These are phyloP conservation scores for Urostyla sp. DNA, from an alignment of 73 alveolate genomes.

Conservation along the genomic window DNA sequence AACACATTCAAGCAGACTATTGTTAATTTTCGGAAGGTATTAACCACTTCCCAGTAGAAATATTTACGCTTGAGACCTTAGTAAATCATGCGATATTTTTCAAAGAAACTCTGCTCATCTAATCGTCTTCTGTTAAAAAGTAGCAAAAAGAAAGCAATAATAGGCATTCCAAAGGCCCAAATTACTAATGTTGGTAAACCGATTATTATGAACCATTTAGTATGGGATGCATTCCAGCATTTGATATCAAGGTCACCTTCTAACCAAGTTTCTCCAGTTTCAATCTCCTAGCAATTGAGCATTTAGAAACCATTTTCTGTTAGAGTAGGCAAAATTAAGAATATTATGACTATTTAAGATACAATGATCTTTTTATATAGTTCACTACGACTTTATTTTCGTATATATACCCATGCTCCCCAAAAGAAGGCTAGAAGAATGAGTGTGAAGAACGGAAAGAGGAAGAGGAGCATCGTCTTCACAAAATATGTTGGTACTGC, in stretches of 20 bases:
- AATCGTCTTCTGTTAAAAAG: slow-evolving; percentile 12
- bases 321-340: slow-evolving; percentile 63
- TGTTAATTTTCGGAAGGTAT: slow-evolving; percentile 49
- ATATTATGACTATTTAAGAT: slow-evolving; percentile 43
- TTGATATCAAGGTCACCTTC: slow-evolving; percentile 24
- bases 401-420: slow-evolving; percentile 3
- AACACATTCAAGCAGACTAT: slow-evolving; percentile 37
- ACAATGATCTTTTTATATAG: slow-evolving; percentile 46
- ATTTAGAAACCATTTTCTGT: slow-evolving; percentile 31
- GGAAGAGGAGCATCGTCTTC: slow-evolving; percentile 9
- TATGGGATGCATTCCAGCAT: slow-evolving; percentile 56
- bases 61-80: slow-evolving; percentile 55
- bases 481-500: slow-evolving; percentile 36
- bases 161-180: slow-evolving; percentile 72
- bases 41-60: slow-evolving; percentile 69
- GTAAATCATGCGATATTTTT: slow-evolving; percentile 41
- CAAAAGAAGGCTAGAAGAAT: slow-evolving; percentile 2
- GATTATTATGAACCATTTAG: slow-evolving; percentile 5
- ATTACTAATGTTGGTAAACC: slow-evolving; percentile 62
- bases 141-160: slow-evolving; percentile 39
- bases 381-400: not conserved
- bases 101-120: slow-evolving; percentile 19
- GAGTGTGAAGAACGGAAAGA: slow-evolving; percentile 49
- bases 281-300: slow-evolving; percentile 61
- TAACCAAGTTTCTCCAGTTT: slow-evolving; percentile 44